Conservation (phyloP, 192 early-diverging fungal genomes). For the Dimargaris xerosporica region DNA sequence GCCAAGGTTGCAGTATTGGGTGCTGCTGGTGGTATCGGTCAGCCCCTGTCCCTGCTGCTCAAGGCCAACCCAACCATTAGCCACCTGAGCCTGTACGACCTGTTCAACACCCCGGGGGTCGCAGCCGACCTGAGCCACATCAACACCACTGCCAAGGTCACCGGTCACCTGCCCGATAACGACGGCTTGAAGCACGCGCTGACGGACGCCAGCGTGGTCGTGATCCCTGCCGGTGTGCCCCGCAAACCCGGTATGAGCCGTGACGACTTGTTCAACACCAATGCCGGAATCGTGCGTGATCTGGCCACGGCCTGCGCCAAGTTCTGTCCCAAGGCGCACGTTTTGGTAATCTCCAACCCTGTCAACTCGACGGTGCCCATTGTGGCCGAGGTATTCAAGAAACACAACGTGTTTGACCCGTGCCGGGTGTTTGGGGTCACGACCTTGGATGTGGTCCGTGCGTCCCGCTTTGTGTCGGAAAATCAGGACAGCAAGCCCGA, state of each 20-base stretch:
- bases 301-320: constrained; percentile 67
- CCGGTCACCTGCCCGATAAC: constrained; percentile 48
- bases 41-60: constrained; percentile 88
- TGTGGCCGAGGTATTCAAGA: constrained; percentile 79
- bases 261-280: constrained; percentile 98
- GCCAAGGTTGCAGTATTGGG: constrained; percentile 51
- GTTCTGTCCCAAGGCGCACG: constrained; percentile 68
- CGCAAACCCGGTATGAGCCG: constrained; percentile 99
- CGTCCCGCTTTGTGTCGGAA: constrained; percentile 86
- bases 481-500: constrained; percentile 52
- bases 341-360: constrained; percentile 86
- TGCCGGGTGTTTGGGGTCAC: constrained; percentile 84
- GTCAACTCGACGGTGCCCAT: constrained; percentile 96
- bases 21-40: constrained; percentile 91
- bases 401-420: constrained; percentile 69
- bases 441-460: constrained; percentile 92
- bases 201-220: constrained; percentile 59
- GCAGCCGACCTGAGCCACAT: constrained; percentile 93
- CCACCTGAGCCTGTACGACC: constrained; percentile 81
- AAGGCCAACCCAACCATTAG: constrained; percentile 79
- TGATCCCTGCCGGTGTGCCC: constrained; percentile 96
- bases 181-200: constrained; percentile 64
- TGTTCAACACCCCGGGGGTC: constrained; percentile 93
- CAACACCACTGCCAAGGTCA: constrained; percentile 66
- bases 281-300: constrained; percentile 73